Evolutionary conservation across 495 filamentous ascomycete genomes (phyloP).

Genomic region (Lasiosphaeris hirsuta): DNA sequence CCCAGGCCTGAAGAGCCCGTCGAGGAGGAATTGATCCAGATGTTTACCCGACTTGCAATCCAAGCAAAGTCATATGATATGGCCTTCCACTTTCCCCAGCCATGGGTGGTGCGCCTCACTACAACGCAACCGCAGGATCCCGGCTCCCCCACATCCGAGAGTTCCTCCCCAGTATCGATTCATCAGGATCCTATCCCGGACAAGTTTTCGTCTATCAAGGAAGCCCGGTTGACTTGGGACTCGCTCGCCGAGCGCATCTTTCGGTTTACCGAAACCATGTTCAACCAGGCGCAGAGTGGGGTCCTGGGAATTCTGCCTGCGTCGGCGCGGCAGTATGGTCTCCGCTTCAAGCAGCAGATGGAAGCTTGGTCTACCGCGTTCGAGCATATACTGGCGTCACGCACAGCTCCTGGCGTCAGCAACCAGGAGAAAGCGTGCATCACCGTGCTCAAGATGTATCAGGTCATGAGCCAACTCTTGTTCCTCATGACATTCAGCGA

Average conservation of each 20-base stretch:
- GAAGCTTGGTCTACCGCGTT: conserved; percentile 51
- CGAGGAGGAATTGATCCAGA: conserved; percentile 55
- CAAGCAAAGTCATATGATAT: conserved; percentile 59
- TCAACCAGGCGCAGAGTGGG: conserved; percentile 36
- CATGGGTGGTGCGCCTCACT: conserved; percentile 51
- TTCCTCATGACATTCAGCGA: conserved; percentile 53
- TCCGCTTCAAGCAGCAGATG: conserved; percentile 42
- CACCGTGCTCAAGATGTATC: conserved; percentile 53
- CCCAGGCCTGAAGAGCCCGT: conserved; percentile 45
- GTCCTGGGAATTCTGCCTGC: conserved; percentile 50
- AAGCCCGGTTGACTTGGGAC: conserved; percentile 50
- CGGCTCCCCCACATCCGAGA: conserved; percentile 41
- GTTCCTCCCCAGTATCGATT: conserved; percentile 39
- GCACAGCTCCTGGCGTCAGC: conserved; percentile 44
- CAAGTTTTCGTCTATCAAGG: conserved; percentile 42
- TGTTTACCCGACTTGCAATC: conserved; percentile 55
- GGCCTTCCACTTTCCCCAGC: conserved; percentile 58
- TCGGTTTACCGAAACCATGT: conserved; percentile 52
- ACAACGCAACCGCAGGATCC: conserved; percentile 30
- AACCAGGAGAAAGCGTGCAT: conserved; percentile 54
- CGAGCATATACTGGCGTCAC: conserved; percentile 45
- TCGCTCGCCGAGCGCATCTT: conserved; percentile 49
- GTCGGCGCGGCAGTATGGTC: conserved; percentile 42
- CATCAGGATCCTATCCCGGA: conserved; percentile 42
- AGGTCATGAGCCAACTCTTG: conserved; percentile 49